These are phyloP conservation scores for Allodekkera sacchari DNA, from an alignment of 805 yeast species.

Conservation along the genomic window DNA sequence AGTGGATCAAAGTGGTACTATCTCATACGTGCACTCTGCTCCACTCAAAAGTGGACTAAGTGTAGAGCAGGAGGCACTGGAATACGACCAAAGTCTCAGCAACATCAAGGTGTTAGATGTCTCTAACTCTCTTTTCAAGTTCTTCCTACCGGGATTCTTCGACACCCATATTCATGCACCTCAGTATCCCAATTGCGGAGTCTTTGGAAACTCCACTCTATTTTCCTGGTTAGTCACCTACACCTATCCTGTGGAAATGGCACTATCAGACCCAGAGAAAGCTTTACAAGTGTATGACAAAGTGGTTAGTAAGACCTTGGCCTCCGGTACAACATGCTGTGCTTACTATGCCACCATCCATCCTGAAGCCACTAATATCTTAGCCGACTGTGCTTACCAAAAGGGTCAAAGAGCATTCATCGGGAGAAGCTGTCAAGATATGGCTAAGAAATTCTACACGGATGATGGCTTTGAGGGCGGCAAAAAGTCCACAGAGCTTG, in stretches of 20 bases:
- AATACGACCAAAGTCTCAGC: too few relatives aligned
- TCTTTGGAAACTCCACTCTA: too few relatives aligned
- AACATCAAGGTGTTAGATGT: too few relatives aligned
- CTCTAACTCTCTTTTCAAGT: too few relatives aligned
- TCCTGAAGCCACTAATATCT: constrained; percentile 54
- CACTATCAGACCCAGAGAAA: constrained; percentile 39
- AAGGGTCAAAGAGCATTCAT: constrained; percentile 76
- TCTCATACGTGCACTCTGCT: too few relatives aligned
- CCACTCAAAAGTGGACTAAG: too few relatives aligned
- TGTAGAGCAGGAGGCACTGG: too few relatives aligned
- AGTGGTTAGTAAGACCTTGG: constrained; percentile 55
- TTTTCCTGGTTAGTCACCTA: constrained; percentile 76
- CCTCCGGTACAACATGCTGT: constrained; percentile 80
- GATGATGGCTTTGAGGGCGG: constrained; percentile 7
- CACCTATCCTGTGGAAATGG: constrained; percentile 77
- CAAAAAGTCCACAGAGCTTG: constrained; percentile 36
- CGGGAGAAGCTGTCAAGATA: constrained; percentile 85
- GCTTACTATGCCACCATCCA: constrained; percentile 82
- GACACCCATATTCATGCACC: too few relatives aligned
- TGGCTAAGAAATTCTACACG: constrained; percentile 28
- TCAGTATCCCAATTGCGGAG: too few relatives aligned
- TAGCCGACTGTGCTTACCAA: constrained; percentile 58
- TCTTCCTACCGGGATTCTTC: too few relatives aligned
- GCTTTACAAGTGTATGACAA: constrained; percentile 56
- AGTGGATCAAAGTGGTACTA: too few relatives aligned